Conservation (phyloP, 179 eudicot genomes). For the Drosera spatulata region DNA sequence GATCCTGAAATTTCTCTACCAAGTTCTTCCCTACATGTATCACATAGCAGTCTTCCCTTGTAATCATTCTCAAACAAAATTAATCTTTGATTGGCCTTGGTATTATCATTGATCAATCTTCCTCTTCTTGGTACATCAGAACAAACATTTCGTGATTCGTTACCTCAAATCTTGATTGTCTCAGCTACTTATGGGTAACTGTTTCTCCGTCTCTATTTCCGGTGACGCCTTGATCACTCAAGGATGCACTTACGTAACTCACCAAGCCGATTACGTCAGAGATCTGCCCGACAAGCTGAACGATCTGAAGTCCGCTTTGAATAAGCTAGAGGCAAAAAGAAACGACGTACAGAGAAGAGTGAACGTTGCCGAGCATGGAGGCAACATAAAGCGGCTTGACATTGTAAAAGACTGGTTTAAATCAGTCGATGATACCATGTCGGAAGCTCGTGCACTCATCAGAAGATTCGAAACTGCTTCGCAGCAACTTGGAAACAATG, state of each 20-base stretch:
- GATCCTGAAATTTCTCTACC: too few relatives aligned
- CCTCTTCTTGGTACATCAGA: too few relatives aligned
- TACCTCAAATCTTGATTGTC: too few relatives aligned
- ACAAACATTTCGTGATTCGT: too few relatives aligned
- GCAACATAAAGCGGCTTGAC: slow-evolving; percentile 6
- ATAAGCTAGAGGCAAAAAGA: slow-evolving; percentile 6
- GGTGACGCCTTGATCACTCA: not conserved
- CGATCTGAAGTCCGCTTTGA: slow-evolving; percentile 5
- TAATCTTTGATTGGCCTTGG: too few relatives aligned
- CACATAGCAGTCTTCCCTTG: too few relatives aligned
- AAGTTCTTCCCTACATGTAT: too few relatives aligned
- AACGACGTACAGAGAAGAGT: slow-evolving; percentile 13
- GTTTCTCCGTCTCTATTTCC: not conserved
- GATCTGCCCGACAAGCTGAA: not conserved
- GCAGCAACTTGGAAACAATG: slow-evolving; percentile 4
- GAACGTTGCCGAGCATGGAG: slow-evolving; percentile 10
- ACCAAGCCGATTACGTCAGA: not conserved
- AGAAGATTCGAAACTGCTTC: slow-evolving; percentile 5
- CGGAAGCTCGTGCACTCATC: not conserved
- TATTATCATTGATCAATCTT: too few relatives aligned
- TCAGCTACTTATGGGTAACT: slow-evolving; percentile 2
- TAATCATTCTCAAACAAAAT: too few relatives aligned
- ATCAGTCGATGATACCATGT: not conserved
- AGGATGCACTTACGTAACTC: not conserved
- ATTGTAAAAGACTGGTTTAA: slow-evolving; percentile 16